These are phyloP conservation scores for Royoungia palumana DNA, from an alignment of 768 basidiomycete genomes.

Conservation along the genomic window DNA sequence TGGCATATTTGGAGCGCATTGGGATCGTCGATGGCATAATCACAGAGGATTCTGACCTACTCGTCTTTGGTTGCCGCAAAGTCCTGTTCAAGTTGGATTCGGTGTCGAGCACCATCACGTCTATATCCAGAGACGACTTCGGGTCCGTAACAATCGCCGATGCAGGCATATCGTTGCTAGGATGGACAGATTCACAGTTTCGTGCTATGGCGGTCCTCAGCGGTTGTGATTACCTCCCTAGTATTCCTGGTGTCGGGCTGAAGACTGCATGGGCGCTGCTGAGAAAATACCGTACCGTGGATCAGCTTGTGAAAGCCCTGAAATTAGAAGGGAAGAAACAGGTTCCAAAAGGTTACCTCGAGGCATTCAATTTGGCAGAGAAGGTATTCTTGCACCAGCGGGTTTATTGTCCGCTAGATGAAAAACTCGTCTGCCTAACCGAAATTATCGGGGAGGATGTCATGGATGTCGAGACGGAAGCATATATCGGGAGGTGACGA, in stretches of 20 bases:
- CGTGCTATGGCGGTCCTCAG: constrained; percentile 91
- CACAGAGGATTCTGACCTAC: constrained; percentile 96
- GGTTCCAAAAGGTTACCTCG: constrained; percentile 74
- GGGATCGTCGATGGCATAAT: constrained; percentile 88
- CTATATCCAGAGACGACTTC: constrained; percentile 67
- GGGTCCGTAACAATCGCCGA: constrained; percentile 50
- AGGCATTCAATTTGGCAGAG: constrained; percentile 78
- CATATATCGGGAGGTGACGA: constrained; percentile 65
- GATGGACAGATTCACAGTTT: constrained; percentile 90
- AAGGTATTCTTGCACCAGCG: constrained; percentile 91
- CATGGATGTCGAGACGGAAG: constrained; percentile 61
- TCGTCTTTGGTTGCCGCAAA: constrained; percentile 92
- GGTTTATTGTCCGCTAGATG: constrained; percentile 74
- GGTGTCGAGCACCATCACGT: constrained; percentile 57
- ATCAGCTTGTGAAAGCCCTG: constrained; percentile 74
- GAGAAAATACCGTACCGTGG: constrained; percentile 80
- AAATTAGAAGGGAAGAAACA: constrained; percentile 79
- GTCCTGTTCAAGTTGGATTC: constrained; percentile 93
- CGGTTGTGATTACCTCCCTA: constrained; percentile 90
- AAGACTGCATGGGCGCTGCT: constrained; percentile 88
- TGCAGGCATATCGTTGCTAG: constrained; percentile 68
- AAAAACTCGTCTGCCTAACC: constrained; percentile 68
- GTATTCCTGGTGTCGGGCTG: constrained; percentile 86
- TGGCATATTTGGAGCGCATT: constrained; percentile 82
- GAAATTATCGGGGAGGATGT: constrained; percentile 49